A percentile compares a stretch with the other conserved stretches of the same genome.
Conservation (phyloP, 805 yeast species). For the Yamadazyma kitorensis region DNA sequence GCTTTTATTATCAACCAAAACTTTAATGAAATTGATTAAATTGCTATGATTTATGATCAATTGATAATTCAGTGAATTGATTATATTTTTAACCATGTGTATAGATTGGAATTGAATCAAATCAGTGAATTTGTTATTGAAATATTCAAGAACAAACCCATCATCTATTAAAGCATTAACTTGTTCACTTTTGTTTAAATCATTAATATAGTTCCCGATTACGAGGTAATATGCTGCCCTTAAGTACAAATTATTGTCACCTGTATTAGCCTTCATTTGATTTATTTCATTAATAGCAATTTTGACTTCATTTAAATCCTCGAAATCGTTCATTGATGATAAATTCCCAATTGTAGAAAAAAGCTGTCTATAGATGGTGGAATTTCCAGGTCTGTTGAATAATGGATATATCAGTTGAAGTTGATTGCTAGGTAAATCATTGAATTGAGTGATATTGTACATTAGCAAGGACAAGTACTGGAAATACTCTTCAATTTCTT, state of each 20-base stretch:
- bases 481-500: slow-evolving; percentile 14
- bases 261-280: slow-evolving; percentile 3
- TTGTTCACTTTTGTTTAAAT: slow-evolving; percentile 14
- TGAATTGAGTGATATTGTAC: slow-evolving; percentile 20
- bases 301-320: slow-evolving; percentile 16
- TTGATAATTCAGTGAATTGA: slow-evolving; percentile 16
- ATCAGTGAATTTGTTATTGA: slow-evolving; percentile 23
- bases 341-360: slow-evolving; percentile 35
- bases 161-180: slow-evolving; percentile 7
- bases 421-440: slow-evolving; percentile 10
- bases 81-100: slow-evolving; percentile 32
- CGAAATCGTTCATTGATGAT: slow-evolving; percentile 29
- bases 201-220: slow-evolving; percentile 34
- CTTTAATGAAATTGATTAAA: slow-evolving; percentile 20
- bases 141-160: slow-evolving; percentile 19
- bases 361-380: slow-evolving; percentile 21
- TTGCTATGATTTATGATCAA: slow-evolving; percentile 14
- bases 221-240: slow-evolving; percentile 29
- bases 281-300: slow-evolving; percentile 14
- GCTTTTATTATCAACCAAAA: slow-evolving; percentile 29
- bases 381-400: slow-evolving; percentile 7
- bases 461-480: slow-evolving; percentile 14
- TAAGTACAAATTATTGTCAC: slow-evolving; percentile 22
- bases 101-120: slow-evolving; percentile 36
- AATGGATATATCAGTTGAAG: slow-evolving; percentile 9